Evolutionary conservation across 768 basidiomycete species (phyloP).

Genomic region (Leccinellum luteum): DNA sequence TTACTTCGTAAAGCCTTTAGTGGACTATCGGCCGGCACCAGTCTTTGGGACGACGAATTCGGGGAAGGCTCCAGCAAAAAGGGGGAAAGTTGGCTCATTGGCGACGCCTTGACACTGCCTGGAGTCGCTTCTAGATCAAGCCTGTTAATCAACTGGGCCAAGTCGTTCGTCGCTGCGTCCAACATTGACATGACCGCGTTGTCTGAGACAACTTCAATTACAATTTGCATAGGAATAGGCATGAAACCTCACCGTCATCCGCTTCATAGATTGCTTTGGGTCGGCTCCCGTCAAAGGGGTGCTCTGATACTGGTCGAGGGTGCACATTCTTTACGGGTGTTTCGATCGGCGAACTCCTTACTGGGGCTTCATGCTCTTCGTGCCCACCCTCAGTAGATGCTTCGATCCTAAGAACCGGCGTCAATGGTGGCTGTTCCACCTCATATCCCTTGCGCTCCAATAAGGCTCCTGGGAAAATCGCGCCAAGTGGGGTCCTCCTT

Average conservation of each 20-base stretch:
- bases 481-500: constrained; percentile 50
- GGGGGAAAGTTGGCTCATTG: constrained; percentile 32
- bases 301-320: constrained; percentile 63
- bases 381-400: constrained; percentile 47
- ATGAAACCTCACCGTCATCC: constrained; percentile 38
- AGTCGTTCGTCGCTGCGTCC: constrained; percentile 78
- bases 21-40: constrained; percentile 35
- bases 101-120: constrained; percentile 47
- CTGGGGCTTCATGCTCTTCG: background rate
- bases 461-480: constrained; percentile 54
- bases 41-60: constrained; percentile 35
- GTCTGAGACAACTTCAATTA: constrained; percentile 14
- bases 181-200: constrained; percentile 63
- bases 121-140: constrained; percentile 83
- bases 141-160: constrained; percentile 74
- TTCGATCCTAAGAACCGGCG: constrained; percentile 43
- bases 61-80: constrained; percentile 15
- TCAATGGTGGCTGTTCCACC: background rate
- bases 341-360: constrained; percentile 4
- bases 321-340: constrained; percentile 44
- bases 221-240: background rate
- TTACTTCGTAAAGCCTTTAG: constrained; percentile 34
- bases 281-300: constrained; percentile 47
- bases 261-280: constrained; percentile 50
- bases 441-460: constrained; percentile 19